Evolutionary conservation across 371 early-diverging fungal genomes (phyloP).

Genomic region (Syncephalastrum racemosum): DNA sequence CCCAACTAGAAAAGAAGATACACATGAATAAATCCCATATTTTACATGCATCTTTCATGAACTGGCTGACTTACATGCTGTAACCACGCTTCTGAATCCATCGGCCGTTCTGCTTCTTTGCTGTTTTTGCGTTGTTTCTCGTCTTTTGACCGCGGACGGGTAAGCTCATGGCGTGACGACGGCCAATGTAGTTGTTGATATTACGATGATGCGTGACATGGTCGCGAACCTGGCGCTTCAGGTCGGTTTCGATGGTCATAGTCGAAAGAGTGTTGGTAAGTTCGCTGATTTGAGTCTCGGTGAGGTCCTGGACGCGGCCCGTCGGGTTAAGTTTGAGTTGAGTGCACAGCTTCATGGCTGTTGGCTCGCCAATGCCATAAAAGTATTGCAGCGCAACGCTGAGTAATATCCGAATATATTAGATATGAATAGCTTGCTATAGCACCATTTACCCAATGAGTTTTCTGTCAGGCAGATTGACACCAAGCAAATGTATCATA

Average conservation of each 20-base stretch:
- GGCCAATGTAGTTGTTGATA: conserved; percentile 83
- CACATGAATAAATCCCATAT: neutral
- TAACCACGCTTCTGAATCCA: conserved; percentile 51
- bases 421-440: neutral
- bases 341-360: conserved; percentile 76
- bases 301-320: conserved; percentile 80
- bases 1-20: conserved; percentile 13
- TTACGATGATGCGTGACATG: conserved; percentile 80
- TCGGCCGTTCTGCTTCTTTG: conserved; percentile 81
- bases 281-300: conserved; percentile 84
- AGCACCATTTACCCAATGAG: conserved; percentile 53
- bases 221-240: conserved; percentile 76
- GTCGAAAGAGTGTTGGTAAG: conserved; percentile 80
- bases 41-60: neutral
- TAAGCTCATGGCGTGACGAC: conserved; percentile 82
- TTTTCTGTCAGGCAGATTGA: conserved; percentile 92
- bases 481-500: conserved; percentile 91
- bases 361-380: conserved; percentile 88
- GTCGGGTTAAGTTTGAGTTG: conserved; percentile 76
- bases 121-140: conserved; percentile 85
- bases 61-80: conserved; percentile 29
- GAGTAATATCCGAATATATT: neutral
- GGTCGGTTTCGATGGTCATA: conserved; percentile 91
- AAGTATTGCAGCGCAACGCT: conserved; percentile 76
- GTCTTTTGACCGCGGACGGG: conserved; percentile 94